Base-by-base conservation (phyloP, 1,139 yeast species). In the Sugiyamaella japonica region DNA sequence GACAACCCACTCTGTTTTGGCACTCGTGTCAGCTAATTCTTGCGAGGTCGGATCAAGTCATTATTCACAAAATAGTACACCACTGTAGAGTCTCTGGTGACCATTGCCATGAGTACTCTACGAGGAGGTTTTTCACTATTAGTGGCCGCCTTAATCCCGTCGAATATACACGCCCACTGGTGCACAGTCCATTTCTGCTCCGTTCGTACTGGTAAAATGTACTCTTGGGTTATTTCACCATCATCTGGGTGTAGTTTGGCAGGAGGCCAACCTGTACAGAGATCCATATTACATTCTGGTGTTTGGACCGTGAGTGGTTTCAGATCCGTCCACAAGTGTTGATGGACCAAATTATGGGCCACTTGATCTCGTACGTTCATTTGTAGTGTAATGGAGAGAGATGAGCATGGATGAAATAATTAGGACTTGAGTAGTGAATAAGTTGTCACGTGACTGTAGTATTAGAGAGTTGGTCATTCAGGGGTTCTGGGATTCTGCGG, bases 1-100 rank as follows among this genome's bases (percentile, higher is more conserved):
- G 31, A 28, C 31, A 28, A 28, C 9, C 9, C 31, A 28, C 31
- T 28, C 31, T 9, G 9, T 28, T 7, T 28, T 7, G 9, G 31
- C 31, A 28, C n/a, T n/a, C n/a, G n/a, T n/a, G n/a, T n/a, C n/a
- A n/a, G 5, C 48, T 47, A 81, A 61, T 80, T 80, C 62, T 78
- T 78, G 40, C 81, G 71, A 2, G 90, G 90, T 65, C 78, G 80
- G 8, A 77, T 79, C 15, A 85, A 72, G 0, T 89, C 90, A 58
- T 79, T 79, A 64, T 84, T 80, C 38, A 84, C 76, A 62, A 82
- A 77, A 64, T 85, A 85, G 63, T 84, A 86, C 5, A 84, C 86
- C 2, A 86, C 76, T 0, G 89, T 83, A 0, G 87, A 84, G 66
- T 85, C 91, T 53, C 76, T 76, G 54, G 84, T 82, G 7, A 80